Base-by-base conservation (phyloP, 2,329 filamentous ascomycete species). In the Ophiostoma ips region DNA sequence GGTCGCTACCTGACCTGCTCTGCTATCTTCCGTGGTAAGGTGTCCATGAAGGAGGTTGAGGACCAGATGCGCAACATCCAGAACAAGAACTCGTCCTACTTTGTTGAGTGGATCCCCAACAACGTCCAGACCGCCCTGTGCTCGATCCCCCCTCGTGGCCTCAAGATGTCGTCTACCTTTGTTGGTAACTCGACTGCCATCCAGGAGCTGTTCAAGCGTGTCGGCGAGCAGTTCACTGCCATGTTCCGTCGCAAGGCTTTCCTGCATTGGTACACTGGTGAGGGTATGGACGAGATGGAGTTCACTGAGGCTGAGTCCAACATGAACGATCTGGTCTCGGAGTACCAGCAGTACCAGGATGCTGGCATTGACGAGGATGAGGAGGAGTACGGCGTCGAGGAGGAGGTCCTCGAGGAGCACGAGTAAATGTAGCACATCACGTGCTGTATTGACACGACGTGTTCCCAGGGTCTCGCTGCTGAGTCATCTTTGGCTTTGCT, bases 231-330 rank as follows among this genome's bases (percentile, higher is more conserved):
- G 76, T 98, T 98, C 82, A 89, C 84, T 74, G 92, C 89, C 68
- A 98, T 98, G 92, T 98, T 98, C 84, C 82, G 92, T 76, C 88
- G 92, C 75, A 98, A 96, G 86, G 92, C 92, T 83, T 98, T 98
- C 88, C 87, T 98, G 81, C 92, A 96, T 79, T 98, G 92, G 92
- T 98, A 98, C 77, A 98, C 92, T 81, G 89, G 89, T 67, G 92
- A 98, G 81, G 92, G 92, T 76, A 98, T 98, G 92, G 92, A 98
- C 74, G 92, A 98, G 84, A 96, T 98, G 92, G 92, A 98, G 77
- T 98, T 98, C 79, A 98, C 92, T 67, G 92, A 98, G 81, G 92
- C 92, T 62, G 92, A 98, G 83, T 94, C 87, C 74, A 98, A 98
- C 80, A 96, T 98, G 92, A 96, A 98, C 78, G 92, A 98, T 71